These are phyloP conservation scores for Meira nashicola DNA, from an alignment of 1,284 basidiomycete genomes.

Conservation along the genomic window DNA sequence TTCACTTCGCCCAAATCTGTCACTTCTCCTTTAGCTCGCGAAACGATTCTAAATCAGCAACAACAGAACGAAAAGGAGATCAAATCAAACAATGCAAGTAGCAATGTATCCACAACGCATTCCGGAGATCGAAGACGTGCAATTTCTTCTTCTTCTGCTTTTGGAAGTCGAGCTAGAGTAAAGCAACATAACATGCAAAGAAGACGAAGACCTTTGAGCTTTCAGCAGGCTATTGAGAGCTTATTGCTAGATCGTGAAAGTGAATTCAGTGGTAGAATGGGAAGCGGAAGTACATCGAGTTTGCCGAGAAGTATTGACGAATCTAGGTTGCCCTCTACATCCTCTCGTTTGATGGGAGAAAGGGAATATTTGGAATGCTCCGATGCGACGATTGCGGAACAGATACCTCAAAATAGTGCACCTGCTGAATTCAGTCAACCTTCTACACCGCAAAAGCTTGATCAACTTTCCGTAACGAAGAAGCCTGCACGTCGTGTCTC, in stretches of 20 bases:
- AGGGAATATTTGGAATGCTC: not conserved
- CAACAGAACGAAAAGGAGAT: not conserved
- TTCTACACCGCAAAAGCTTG: not conserved
- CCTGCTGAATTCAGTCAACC: constrained; percentile 8
- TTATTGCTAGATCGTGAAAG: constrained; percentile 13
- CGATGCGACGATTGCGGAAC: not conserved
- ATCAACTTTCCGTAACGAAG: no score
- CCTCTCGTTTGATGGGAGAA: not conserved
- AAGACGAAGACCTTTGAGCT: constrained; percentile 34
- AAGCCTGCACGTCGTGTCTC: no score
- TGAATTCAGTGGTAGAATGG: not conserved
- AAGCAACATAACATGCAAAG: constrained; percentile 38
- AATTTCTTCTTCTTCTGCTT: constrained; percentile 40
- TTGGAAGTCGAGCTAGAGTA: constrained; percentile 39
- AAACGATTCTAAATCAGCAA: not conserved
- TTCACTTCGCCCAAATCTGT: not conserved
- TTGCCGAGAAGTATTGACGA: not conserved
- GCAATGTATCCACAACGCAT: not conserved
- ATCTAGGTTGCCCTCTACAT: not conserved
- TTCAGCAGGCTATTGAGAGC: constrained; percentile 38
- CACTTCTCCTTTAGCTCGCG: not conserved
- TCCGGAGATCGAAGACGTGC: constrained; percentile 25
- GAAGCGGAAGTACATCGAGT: not conserved
- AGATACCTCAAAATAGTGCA: not conserved
- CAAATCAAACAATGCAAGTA: constrained; percentile 1